Evolutionary conservation across 2,329 filamentous ascomycete species (phyloP).

Genomic region (Nothophaeocryptopus gaeumannii): DNA sequence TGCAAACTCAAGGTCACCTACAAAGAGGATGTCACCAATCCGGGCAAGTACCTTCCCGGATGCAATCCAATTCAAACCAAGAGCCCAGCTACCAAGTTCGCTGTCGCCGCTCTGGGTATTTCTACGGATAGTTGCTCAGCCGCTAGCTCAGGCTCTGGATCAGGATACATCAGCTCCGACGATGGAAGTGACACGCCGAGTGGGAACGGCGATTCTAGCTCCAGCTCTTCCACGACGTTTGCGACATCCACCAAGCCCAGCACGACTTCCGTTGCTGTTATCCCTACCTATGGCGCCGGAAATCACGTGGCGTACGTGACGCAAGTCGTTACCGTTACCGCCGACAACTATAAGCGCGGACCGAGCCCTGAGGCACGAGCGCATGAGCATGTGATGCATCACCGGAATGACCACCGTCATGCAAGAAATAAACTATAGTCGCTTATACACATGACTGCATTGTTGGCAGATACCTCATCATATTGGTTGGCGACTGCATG

Average conservation of each 20-base stretch:
- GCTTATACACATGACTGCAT: too few relatives aligned
- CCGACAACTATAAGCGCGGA: constrained; percentile 13
- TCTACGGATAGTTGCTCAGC: constrained; percentile 18
- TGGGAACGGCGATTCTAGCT: constrained; percentile 1
- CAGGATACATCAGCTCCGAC: neutral
- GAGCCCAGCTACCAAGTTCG: constrained; percentile 34
- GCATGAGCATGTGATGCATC: too few relatives aligned
- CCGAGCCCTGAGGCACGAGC: too few relatives aligned
- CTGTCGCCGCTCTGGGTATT: constrained; percentile 21
- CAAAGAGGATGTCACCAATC: constrained; percentile 45
- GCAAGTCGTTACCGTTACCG: constrained; percentile 14
- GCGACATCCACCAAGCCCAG: constrained; percentile 2
- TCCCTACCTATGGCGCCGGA: neutral
- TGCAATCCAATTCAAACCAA: constrained; percentile 53
- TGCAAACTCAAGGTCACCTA: constrained; percentile 47
- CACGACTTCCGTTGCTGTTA: constrained; percentile 1
- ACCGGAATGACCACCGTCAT: too few relatives aligned
- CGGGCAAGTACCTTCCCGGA: constrained; percentile 53
- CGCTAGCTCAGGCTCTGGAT: constrained; percentile 2
- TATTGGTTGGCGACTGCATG: too few relatives aligned
- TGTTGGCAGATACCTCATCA: too few relatives aligned
- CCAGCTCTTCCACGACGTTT: constrained; percentile 8
- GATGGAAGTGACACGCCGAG: neutral
- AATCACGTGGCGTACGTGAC: constrained; percentile 16
- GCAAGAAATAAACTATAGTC: too few relatives aligned